These are phyloP conservation scores for Pichia exigua DNA, from an alignment of 805 yeast species.

Conservation along the genomic window DNA sequence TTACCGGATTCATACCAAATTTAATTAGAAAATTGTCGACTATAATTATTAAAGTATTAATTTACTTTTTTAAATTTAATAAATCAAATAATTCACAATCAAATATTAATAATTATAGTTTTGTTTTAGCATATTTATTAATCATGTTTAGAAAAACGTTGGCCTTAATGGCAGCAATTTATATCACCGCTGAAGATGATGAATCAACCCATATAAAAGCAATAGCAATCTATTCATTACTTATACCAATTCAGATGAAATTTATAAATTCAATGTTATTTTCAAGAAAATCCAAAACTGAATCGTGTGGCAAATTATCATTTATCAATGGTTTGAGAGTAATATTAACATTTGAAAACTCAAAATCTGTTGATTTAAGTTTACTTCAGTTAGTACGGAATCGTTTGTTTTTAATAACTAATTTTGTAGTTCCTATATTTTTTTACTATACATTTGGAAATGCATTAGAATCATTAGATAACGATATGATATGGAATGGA, in stretches of 20 bases:
- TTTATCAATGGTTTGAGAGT: constrained; percentile 16
- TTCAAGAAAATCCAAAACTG: not conserved
- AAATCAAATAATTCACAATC: not conserved
- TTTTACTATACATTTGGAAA: not conserved
- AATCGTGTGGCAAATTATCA: not conserved
- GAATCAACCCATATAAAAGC: constrained; percentile 23
- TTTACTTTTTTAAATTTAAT: not conserved
- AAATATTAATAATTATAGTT: constrained; percentile 5
- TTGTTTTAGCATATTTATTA: constrained; percentile 19
- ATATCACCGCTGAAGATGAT: constrained; percentile 24
- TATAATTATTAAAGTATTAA: constrained; percentile 7
- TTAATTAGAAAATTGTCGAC: constrained; percentile 19
- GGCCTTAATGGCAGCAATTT: constrained; percentile 23
- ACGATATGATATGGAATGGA: not conserved
- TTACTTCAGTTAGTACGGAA: not conserved
- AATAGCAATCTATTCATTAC: constrained; percentile 18
- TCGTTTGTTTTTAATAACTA: not conserved
- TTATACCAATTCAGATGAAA: constrained; percentile 21
- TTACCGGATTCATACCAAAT: constrained; percentile 19
- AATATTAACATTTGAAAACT: constrained; percentile 3
- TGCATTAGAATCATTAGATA: not conserved
- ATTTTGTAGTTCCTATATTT: not conserved
- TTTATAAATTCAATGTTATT: constrained; percentile 15
- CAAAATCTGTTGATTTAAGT: not conserved
- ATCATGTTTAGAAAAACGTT: constrained; percentile 23